Evolutionary conservation across 345 rosid species (phyloP).

Genomic region (Gossypium thurberi): DNA sequence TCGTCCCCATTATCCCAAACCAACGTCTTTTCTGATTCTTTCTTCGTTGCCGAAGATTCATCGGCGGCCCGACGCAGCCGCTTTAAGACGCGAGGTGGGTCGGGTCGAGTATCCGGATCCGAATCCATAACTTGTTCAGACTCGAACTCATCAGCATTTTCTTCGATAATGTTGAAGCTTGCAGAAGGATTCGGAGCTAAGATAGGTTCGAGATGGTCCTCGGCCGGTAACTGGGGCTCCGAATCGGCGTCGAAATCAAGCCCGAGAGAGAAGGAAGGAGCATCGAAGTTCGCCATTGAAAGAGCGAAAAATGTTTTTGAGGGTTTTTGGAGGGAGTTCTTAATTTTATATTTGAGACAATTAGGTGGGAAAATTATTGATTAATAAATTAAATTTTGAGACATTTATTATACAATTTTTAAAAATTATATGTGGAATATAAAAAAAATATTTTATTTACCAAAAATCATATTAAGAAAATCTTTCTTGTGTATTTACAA

Average conservation of each 20-base stretch:
- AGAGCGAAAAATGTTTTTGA: background rate
- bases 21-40: constrained; percentile 14
- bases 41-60: constrained; percentile 6
- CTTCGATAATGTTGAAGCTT: constrained; percentile 1
- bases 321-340: background rate
- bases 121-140: constrained; percentile 35
- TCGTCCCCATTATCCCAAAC: constrained; percentile 38
- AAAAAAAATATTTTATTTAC: background rate
- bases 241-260: constrained; percentile 47
- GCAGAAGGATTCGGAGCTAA: constrained; percentile 16
- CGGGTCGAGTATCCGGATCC: constrained; percentile 32
- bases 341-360: background rate
- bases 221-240: constrained; percentile 17
- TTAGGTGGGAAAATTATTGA: background rate
- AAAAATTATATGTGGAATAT: background rate
- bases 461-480: too few relatives aligned
- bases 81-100: constrained; percentile 43
- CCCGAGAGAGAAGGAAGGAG: constrained; percentile 90
- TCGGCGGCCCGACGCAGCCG: constrained; percentile 52
- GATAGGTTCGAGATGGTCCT: background rate
- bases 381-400: background rate
- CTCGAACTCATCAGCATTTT: constrained; percentile 19
- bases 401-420: background rate
- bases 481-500: too few relatives aligned
- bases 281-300: constrained; percentile 56